Base-by-base conservation (phyloP, 2,329 filamentous ascomycete species). In the Aotearoamyces nothofagi region DNA sequence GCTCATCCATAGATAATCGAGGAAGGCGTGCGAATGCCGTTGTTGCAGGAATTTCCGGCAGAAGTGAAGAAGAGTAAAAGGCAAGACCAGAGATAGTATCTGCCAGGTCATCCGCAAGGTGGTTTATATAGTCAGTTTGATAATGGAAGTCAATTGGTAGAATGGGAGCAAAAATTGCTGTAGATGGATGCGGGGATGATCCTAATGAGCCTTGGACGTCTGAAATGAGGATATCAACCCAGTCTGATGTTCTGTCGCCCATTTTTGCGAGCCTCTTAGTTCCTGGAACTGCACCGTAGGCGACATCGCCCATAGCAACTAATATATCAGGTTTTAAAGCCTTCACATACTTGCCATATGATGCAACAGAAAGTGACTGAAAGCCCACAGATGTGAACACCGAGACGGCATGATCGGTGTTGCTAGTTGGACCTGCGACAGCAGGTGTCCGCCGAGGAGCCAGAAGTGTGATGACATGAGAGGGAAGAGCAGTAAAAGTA, bases 331-430 rank as follows among this genome's bases (percentile, higher is more conserved):
- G 82, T 29, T 63, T 61, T 19, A 93, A 55, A n/a, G 57, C 62
- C 33, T 65, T 54, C 17, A 78, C 60, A 11, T 73, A 72, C 5
- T 69, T 57, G 17, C 66, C 59, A 54, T 90, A 96, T 30, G 79
- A 69, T 5, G 69, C 60, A 0, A 72, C 69, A 17, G 68, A 66
- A 17, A 96, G 58, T 32, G 68, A 63, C 36, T 71, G 68, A 54
- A 92, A 93, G 16, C 90, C 90, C 1, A 83, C 81, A 1, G 84
- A 87, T 2, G 90, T 93, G 47, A 80, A 74, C 26, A 96, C 66
- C 11, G 78, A 73, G 23, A 96, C 62, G 26, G 73, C 66, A 22
- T 67, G 68, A 36, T 76, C 68, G 6, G 73, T 75, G 49, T 90
- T 84, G 12, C 69, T 69, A 38, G 72, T 60, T 0, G 81, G 79